Base-by-base conservation (phyloP, 2,329 filamentous ascomycete species). In the Fusarium torulosum region DNA sequence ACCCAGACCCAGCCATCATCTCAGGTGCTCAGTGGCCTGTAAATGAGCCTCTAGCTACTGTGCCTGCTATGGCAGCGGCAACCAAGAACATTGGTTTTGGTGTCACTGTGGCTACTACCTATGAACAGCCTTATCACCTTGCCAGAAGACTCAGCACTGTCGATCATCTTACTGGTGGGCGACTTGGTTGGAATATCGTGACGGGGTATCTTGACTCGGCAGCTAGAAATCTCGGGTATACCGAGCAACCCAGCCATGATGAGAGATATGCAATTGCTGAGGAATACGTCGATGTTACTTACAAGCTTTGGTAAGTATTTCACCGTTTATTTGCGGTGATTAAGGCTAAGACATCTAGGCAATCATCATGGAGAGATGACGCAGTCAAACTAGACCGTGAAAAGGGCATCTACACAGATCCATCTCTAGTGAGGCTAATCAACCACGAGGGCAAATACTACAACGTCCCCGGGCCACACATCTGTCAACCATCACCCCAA, bases 201-300 rank as follows among this genome's bases (percentile, higher is more conserved):
- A 92, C 90, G 0, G 87, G 88, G 46, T 92, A 91, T 72, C 82
- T 92, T 0, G 89, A 92, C 72, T 90, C 86, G 3, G 90, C 90
- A 1, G 90, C 90, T 0, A 83, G 84, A 9, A 92, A 91, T 71
- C 79, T 91, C 45, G 88, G 88, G 2, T 83, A 83, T 35, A 79
- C 82, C 13, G 81, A 87, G 20, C 89, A 91, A 69, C 81, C 71
- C 4, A 67, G 80, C 78, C 90, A 92, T 70, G 90, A 92, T 66
- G 87, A 88, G 67, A 82, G 88, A 55, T 92, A 92, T 70, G 82
- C 80, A 8, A 83, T 86, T 27, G 90, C 84, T 7, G 88, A 88
- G 70, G 90, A 88, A 77, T 92, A 88, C 75, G 79, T 89, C 72
- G 79, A 84, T 63, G 88, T 90, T 19, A 83, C 87, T 68, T 87